phyloP scores from a whole-genome alignment of 306 rosid genomes.

The Prunus campanulata region DNA sequence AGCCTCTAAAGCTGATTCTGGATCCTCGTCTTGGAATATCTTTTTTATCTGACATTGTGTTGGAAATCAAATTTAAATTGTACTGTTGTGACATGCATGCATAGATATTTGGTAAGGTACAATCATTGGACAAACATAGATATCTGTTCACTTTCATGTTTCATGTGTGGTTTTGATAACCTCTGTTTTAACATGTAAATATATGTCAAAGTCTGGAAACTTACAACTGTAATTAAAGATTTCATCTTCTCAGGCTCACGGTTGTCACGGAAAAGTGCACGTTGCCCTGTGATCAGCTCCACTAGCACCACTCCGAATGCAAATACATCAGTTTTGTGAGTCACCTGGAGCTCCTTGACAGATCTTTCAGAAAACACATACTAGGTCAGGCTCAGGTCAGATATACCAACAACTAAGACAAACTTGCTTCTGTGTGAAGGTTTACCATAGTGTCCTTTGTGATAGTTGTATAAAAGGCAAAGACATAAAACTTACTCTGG shows the following conservation, averaged over 20 bases:
- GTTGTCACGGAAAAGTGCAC: constrained; percentile 62
- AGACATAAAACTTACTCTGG: constrained; percentile 61
- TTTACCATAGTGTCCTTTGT: background rate
- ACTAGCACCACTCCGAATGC: constrained; percentile 83
- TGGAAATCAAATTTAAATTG: constrained; percentile 15
- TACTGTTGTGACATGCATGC: background rate
- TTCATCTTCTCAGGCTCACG: constrained; percentile 50
- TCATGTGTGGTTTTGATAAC: too few species aligned
- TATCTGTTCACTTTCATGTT: background rate
- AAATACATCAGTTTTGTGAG: constrained; percentile 80
- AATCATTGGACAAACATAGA: background rate
- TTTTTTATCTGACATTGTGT: constrained; percentile 37
- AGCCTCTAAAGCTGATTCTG: constrained; percentile 52
- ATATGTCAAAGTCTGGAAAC: constrained; percentile 5
- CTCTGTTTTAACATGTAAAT: too few species aligned
- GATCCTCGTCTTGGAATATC: constrained; percentile 54
- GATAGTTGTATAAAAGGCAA: background rate
- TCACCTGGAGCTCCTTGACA: constrained; percentile 81
- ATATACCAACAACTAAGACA: background rate
- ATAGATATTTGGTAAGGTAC: too few species aligned
- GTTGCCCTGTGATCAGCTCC: constrained; percentile 78
- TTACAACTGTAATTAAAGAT: constrained; percentile 63
- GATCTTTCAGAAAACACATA: constrained; percentile 40
- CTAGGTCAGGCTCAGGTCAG: constrained; percentile 35
- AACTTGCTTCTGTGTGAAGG: background rate